These are phyloP conservation scores for Sporisorium scitamineum DNA, from an alignment of 1,284 basidiomycete genomes.

Conservation along the genomic window DNA sequence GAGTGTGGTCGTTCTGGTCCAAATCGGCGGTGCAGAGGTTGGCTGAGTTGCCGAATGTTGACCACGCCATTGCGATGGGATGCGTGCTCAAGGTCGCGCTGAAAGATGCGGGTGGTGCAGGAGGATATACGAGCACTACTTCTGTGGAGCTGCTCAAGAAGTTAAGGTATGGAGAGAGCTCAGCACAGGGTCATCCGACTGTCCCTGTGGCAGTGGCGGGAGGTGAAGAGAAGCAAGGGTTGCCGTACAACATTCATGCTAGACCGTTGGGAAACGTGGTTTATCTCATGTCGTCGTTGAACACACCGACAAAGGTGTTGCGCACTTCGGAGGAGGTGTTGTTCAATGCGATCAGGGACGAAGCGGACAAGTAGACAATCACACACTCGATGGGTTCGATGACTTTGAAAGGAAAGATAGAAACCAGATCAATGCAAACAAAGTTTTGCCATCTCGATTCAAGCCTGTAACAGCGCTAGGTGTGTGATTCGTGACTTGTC, in stretches of 20 bases:
- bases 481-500: too few species aligned
- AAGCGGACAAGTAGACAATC: background rate
- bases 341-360: constrained; percentile 17
- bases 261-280: constrained; percentile 91
- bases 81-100: constrained; percentile 87
- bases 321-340: constrained; percentile 53
- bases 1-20: constrained; percentile 90
- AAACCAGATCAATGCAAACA: background rate
- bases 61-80: constrained; percentile 86
- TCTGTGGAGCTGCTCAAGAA: constrained; percentile 42
- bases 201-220: constrained; percentile 14
- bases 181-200: constrained; percentile 36
- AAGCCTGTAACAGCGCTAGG: background rate
- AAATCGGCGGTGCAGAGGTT: constrained; percentile 77
- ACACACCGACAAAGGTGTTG: constrained; percentile 73
- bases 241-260: constrained; percentile 81
- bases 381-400: background rate
- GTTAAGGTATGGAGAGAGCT: constrained; percentile 32
- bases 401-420: background rate
- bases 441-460: background rate
- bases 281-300: constrained; percentile 93
- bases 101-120: constrained; percentile 74
- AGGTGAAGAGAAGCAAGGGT: constrained; percentile 28
- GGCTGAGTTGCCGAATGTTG: constrained; percentile 75
- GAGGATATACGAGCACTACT: constrained; percentile 61